Percentiles rank a stretch among this genome's conserved stretches.
Conservation (phyloP, 2,329 filamentous ascomycete genomes). For the Pseudogymnoascus sp. region DNA sequence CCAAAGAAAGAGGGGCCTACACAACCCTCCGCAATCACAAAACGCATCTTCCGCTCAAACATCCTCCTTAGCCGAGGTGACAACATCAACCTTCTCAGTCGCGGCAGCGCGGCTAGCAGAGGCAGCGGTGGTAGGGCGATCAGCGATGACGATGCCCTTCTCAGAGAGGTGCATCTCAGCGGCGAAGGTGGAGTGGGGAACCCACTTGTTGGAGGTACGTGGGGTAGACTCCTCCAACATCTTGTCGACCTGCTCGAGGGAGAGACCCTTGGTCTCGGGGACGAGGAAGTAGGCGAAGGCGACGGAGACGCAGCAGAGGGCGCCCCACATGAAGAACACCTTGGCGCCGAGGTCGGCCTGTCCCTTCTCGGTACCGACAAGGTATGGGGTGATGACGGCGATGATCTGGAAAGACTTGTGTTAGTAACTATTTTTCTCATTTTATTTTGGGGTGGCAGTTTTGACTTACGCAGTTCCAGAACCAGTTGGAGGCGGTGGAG, state of each 20-base stretch:
- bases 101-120: constrained; percentile 14
- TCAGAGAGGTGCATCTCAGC: constrained; percentile 17
- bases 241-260: constrained; percentile 64
- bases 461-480: constrained; percentile 59
- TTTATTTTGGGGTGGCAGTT: neutral
- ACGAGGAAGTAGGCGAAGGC: constrained; percentile 52
- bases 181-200: constrained; percentile 25
- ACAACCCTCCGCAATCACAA: neutral
- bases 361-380: constrained; percentile 48
- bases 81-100: constrained; percentile 41
- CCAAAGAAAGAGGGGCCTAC: neutral
- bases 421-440: neutral
- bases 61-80: neutral
- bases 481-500: constrained; percentile 81
- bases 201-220: constrained; percentile 26
- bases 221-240: constrained; percentile 43
- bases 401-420: constrained; percentile 48
- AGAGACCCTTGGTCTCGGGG: constrained; percentile 65
- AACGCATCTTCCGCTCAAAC: neutral
- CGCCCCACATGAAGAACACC: constrained; percentile 61
- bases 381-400: constrained; percentile 61
- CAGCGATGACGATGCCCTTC: neutral
- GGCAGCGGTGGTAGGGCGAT: neutral
- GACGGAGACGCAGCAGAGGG: constrained; percentile 46
- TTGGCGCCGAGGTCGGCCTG: constrained; percentile 60